phyloP scores from a whole-genome alignment of 1,139 yeast genomes.

The Suhomyces guaymorum region DNA sequence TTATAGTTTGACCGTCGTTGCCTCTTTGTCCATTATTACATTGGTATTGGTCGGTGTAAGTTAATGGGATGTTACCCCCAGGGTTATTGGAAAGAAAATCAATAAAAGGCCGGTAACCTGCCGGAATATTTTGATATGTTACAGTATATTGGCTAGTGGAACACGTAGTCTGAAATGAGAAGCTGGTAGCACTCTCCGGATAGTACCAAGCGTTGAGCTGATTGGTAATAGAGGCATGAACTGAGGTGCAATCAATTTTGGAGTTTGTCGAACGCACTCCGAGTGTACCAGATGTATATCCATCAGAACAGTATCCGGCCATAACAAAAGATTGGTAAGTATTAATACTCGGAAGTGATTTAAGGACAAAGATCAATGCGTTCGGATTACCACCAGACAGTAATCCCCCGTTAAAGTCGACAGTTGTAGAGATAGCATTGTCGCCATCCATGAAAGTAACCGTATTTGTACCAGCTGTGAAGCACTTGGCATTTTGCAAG shows the following conservation, averaged over 20 bases:
- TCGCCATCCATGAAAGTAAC: constrained; percentile 29
- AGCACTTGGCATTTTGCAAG: constrained; percentile 19
- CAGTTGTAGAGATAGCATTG: constrained; percentile 17
- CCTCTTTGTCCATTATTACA: background rate
- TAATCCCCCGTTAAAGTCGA: constrained; percentile 12
- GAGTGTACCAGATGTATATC: background rate
- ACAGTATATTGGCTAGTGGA: background rate
- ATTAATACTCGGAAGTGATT: background rate
- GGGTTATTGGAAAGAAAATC: background rate
- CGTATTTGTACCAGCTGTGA: constrained; percentile 23
- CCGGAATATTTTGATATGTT: background rate
- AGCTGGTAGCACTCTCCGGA: background rate
- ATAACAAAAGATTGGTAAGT: too few species aligned
- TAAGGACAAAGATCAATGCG: too few species aligned
- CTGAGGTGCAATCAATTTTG: background rate
- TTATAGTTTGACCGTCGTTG: too few species aligned
- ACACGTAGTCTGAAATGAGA: background rate
- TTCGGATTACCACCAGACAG: background rate
- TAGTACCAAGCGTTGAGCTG: background rate
- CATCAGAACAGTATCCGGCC: background rate
- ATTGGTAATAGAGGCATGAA: background rate
- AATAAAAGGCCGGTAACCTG: background rate
- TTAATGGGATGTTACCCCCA: background rate
- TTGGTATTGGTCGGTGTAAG: background rate
- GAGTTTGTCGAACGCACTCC: background rate